phyloP scores from a whole-genome alignment of 2,329 filamentous ascomycete species.

The Grosmannia huntii region DNA sequence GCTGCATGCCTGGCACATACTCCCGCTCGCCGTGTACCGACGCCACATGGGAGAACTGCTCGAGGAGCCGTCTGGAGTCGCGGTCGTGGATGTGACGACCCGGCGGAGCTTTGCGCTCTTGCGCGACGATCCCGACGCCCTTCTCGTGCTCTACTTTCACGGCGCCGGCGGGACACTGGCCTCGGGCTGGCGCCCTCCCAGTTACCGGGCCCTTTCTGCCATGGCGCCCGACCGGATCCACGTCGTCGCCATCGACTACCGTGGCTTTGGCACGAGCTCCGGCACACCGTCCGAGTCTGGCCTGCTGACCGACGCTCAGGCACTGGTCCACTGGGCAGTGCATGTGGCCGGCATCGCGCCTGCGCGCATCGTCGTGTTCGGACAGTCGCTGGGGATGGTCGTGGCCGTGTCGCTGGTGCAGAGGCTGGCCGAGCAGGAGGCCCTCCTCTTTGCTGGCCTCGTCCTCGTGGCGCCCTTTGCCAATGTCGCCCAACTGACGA shows the following conservation, averaged over 20 bases:
- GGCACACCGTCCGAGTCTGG: slow-evolving; percentile 43
- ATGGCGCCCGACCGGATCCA: slow-evolving; percentile 39
- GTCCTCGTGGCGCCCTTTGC: slow-evolving; percentile 45
- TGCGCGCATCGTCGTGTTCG: slow-evolving; percentile 43
- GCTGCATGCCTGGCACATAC: slow-evolving; percentile 63
- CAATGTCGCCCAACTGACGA: slow-evolving; percentile 37
- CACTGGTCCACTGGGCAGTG: slow-evolving; percentile 40
- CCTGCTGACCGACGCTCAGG: slow-evolving; percentile 37
- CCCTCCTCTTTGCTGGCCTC: slow-evolving; percentile 34
- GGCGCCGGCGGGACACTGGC: slow-evolving; percentile 43
- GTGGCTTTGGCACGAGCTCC: slow-evolving; percentile 42
- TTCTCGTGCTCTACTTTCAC: slow-evolving; percentile 37
- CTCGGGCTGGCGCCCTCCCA: slow-evolving; percentile 39
- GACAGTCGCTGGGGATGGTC: slow-evolving; percentile 45
- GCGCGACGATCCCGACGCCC: slow-evolving; percentile 29
- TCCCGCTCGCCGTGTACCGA: slow-evolving; percentile 55
- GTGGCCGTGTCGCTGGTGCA: slow-evolving; percentile 17
- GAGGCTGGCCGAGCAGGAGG: slow-evolving; percentile 11
- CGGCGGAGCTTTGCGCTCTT: slow-evolving; percentile 29
- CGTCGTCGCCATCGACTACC: slow-evolving; percentile 46
- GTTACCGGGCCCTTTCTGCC: slow-evolving; percentile 43
- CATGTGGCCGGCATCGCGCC: slow-evolving; percentile 37
- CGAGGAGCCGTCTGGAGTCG: slow-evolving; percentile 23
- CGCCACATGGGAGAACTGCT: slow-evolving; percentile 38
- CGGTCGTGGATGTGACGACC: slow-evolving; percentile 20